phyloP scores from a whole-genome alignment of 179 eudicot genomes.

The Amaranthus tricolor region DNA sequence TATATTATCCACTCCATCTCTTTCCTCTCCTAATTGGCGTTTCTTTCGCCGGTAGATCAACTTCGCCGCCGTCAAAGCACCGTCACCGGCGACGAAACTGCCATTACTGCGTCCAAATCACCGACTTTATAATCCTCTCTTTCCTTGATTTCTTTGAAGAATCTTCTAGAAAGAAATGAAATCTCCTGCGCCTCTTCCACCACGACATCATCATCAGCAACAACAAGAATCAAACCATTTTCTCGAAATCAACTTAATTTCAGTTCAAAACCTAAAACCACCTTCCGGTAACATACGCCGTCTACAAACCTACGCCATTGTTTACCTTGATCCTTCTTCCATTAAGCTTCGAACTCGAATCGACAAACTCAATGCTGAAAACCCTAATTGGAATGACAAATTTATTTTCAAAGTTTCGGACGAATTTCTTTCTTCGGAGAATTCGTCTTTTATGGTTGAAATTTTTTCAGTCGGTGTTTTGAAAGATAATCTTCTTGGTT shows the following conservation, averaged over 20 bases:
- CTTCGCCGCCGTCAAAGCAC: not conserved
- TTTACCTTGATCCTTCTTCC: slow-evolving; percentile 46
- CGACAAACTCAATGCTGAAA: slow-evolving; percentile 53
- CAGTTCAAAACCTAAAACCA: slow-evolving; percentile 71
- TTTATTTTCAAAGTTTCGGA: slow-evolving; percentile 74
- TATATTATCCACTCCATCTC: not conserved
- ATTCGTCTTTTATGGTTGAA: slow-evolving; percentile 69
- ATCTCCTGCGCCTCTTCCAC: slow-evolving; percentile 21
- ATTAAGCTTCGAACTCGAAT: slow-evolving; percentile 60
- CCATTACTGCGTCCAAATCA: not conserved
- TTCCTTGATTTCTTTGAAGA: slow-evolving; percentile 1
- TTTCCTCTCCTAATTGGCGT: slow-evolving; percentile 8
- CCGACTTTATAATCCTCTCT: not conserved
- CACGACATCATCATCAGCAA: slow-evolving; percentile 10
- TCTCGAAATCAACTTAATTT: slow-evolving; percentile 79
- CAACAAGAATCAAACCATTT: slow-evolving; percentile 27
- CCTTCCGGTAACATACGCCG: slow-evolving; percentile 57
- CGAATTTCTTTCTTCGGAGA: slow-evolving; percentile 53
- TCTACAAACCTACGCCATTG: slow-evolving; percentile 69
- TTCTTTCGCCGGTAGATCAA: not conserved
- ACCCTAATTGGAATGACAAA: slow-evolving; percentile 94
- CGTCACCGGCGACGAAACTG: slow-evolving; percentile 15
- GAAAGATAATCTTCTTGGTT: slow-evolving; percentile 60
- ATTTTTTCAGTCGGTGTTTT: slow-evolving; percentile 65
- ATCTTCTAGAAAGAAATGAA: slow-evolving; percentile 1